These are phyloP conservation scores for Bidens hawaiensis DNA, from an alignment of 140 eudicot genomes.

Conservation along the genomic window DNA sequence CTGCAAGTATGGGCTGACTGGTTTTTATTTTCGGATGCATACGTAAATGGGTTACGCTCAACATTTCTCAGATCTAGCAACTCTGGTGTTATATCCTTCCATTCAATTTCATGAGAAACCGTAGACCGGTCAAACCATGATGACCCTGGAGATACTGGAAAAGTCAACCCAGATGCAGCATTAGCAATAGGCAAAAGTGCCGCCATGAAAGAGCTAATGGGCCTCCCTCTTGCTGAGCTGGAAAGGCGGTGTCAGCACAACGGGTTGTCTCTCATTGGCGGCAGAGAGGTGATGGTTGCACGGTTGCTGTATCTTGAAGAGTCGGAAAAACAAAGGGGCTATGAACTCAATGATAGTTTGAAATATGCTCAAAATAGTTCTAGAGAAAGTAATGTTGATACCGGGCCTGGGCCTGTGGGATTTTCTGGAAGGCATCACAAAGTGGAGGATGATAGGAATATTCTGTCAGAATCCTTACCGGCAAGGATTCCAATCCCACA, in stretches of 20 bases:
- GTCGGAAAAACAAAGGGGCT: slow-evolving; percentile 88
- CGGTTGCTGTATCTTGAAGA: slow-evolving; percentile 87
- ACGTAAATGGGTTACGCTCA: slow-evolving; percentile 89
- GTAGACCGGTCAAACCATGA: slow-evolving; percentile 46
- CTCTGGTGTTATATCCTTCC: slow-evolving; percentile 73
- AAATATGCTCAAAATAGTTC: slow-evolving; percentile 47
- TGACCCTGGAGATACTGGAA: slow-evolving; percentile 33
- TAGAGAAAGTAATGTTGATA: slow-evolving; percentile 44
- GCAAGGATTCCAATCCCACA: slow-evolving; percentile 45
- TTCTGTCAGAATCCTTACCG: slow-evolving; percentile 27
- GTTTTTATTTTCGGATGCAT: slow-evolving; percentile 97
- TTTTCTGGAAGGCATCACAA: slow-evolving; percentile 50
- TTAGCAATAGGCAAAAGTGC: slow-evolving; percentile 93
- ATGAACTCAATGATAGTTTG: slow-evolving; percentile 63
- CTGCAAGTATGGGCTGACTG: slow-evolving; percentile 99
- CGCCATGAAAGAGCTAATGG: slow-evolving; percentile 69
- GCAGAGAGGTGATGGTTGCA: slow-evolving; percentile 94
- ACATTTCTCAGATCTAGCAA: slow-evolving; percentile 81
- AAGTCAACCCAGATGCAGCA: slow-evolving; percentile 67
- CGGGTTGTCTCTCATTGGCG: slow-evolving; percentile 87
- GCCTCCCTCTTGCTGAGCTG: slow-evolving; percentile 85
- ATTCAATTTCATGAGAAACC: slow-evolving; percentile 68
- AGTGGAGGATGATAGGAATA: slow-evolving; percentile 38
- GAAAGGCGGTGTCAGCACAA: slow-evolving; percentile 96
- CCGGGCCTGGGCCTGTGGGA: slow-evolving; percentile 39